phyloP scores from a whole-genome alignment of 2,329 filamentous ascomycete genomes.

The Pseudogymnoascus sp. region DNA sequence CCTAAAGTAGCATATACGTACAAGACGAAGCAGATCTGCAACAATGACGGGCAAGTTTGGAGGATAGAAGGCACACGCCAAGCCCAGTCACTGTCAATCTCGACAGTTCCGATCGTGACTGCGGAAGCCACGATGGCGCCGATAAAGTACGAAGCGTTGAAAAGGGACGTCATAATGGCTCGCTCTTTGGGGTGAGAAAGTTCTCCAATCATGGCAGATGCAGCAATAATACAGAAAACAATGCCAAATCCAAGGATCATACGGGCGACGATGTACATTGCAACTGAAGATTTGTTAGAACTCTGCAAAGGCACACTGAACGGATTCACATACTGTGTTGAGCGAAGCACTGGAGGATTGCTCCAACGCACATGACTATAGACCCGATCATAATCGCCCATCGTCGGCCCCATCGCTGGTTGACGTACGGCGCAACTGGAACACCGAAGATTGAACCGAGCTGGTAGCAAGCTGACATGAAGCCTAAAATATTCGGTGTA shows the following conservation, averaged over 20 bases:
- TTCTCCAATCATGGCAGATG: constrained; percentile 45
- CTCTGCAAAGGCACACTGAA: background rate
- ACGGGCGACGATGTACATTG: constrained; percentile 44
- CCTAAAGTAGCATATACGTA: constrained; percentile 11
- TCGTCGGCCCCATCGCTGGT: constrained; percentile 40
- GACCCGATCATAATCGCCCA: constrained; percentile 50
- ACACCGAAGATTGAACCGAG: constrained; percentile 46
- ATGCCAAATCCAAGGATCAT: constrained; percentile 47
- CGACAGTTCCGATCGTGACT: constrained; percentile 36
- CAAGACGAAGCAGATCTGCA: constrained; percentile 21
- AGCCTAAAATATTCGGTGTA: constrained; percentile 32
- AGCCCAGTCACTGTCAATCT: constrained; percentile 32
- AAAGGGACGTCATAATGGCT: constrained; percentile 43
- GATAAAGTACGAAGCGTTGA: constrained; percentile 45
- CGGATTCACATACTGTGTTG: constrained; percentile 26
- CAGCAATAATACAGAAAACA: constrained; percentile 42
- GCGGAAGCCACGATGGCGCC: constrained; percentile 36
- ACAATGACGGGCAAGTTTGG: constrained; percentile 27
- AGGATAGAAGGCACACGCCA: constrained; percentile 36
- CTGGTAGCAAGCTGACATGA: constrained; percentile 46
- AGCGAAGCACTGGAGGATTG: constrained; percentile 43
- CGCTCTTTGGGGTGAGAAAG: constrained; percentile 47
- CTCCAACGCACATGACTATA: constrained; percentile 44
- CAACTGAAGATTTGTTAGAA: constrained; percentile 25
- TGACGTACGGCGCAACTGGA: constrained; percentile 44